phyloP scores from a whole-genome alignment of 2,329 filamentous ascomycete species.

The Microascus cirrosus region DNA sequence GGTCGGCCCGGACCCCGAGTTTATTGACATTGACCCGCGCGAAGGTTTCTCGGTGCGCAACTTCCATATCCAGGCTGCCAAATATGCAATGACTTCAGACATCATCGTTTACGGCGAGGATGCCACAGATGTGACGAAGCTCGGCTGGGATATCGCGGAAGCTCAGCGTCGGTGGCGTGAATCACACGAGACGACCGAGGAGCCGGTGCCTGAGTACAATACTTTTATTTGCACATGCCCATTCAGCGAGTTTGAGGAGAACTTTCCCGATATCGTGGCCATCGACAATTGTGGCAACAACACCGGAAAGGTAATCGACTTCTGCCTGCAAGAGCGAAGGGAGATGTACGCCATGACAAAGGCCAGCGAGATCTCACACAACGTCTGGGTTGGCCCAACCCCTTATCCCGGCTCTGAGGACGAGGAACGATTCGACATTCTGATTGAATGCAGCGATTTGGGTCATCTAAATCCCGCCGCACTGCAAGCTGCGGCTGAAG shows the following conservation, averaged over 20 bases:
- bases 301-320: slow-evolving; percentile 74
- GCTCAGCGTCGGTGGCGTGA: slow-evolving; percentile 70
- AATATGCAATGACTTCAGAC: slow-evolving; percentile 78
- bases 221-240: slow-evolving; percentile 64
- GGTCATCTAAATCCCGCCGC: slow-evolving; percentile 63
- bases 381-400: slow-evolving; percentile 84
- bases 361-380: slow-evolving; percentile 76
- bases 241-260: slow-evolving; percentile 62
- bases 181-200: slow-evolving; percentile 44
- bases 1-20: slow-evolving; percentile 38
- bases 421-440: slow-evolving; percentile 61
- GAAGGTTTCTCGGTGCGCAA: slow-evolving; percentile 94
- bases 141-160: slow-evolving; percentile 57
- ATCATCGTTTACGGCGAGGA: slow-evolving; percentile 86
- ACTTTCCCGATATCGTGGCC: slow-evolving; percentile 60
- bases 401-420: slow-evolving; percentile 55
- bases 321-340: slow-evolving; percentile 74
- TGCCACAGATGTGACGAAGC: slow-evolving; percentile 44
- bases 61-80: slow-evolving; percentile 91
- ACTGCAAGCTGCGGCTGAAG: slow-evolving; percentile 51
- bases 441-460: slow-evolving; percentile 82
- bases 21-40: slow-evolving; percentile 73
- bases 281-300: slow-evolving; percentile 59
- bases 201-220: slow-evolving; percentile 58
- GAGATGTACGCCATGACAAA: slow-evolving; percentile 94